A percentile compares a stretch with the other conserved stretches of the same genome.
Conservation (phyloP, 2,329 filamentous ascomycete genomes). For the Rhinocladiella similis region DNA sequence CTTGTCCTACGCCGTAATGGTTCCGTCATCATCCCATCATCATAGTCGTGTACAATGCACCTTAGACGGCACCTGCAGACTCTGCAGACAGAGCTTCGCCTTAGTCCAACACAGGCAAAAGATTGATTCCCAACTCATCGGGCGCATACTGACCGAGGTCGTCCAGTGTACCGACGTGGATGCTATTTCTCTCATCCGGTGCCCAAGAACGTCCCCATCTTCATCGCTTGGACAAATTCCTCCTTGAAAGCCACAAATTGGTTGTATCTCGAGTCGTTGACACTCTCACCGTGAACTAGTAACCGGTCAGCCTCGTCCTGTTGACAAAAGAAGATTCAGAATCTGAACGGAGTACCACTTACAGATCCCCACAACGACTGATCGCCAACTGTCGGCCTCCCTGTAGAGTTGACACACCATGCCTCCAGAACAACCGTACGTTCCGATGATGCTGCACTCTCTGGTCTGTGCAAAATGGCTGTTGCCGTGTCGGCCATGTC, state of each 20-base stretch:
- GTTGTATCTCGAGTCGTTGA: slow-evolving; percentile 2
- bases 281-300: background rate
- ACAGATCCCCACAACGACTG: slow-evolving; percentile 1
- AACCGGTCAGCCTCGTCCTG: too few relatives aligned
- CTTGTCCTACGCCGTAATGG: too few relatives aligned
- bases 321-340: too few relatives aligned
- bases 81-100: too few relatives aligned
- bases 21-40: too few relatives aligned
- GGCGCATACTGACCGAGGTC: too few relatives aligned
- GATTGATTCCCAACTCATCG: too few relatives aligned
- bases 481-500: background rate
- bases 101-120: too few relatives aligned
- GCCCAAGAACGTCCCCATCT: background rate
- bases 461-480: background rate
- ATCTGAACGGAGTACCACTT: background rate
- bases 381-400: background rate
- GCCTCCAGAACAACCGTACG: slow-evolving; percentile 1
- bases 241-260: background rate
- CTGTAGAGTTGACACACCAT: background rate
- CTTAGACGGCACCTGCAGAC: too few relatives aligned
- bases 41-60: too few relatives aligned
- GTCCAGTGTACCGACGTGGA: too few relatives aligned
- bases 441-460: background rate
- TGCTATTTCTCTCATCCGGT: too few relatives aligned
- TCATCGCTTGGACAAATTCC: background rate